Base-by-base conservation (phyloP, 164 flowering plant species). In the Stephania yunnanensis region DNA sequence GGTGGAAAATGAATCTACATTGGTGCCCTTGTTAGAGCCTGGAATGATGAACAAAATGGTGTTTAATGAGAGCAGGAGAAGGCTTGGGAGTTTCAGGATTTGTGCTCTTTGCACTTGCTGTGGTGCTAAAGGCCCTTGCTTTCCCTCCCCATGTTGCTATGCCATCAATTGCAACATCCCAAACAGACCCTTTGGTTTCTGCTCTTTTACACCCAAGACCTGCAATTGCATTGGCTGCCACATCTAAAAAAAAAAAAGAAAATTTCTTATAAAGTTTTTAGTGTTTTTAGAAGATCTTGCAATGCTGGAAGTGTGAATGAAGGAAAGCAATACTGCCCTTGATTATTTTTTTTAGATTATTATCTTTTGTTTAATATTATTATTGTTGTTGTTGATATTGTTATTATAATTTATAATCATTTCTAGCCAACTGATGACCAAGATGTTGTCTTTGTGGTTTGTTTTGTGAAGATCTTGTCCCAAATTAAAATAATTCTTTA, bases 221-320 rank as follows among this genome's bases (percentile, higher is more conserved):
- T 94, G 98, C 81, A 92, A 94, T 86, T 94, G 98, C 87, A 87
- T 92, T 84, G 90, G 93, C 74, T 94, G 96, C 88, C 91, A 90
- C 83, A 80, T 90, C 82, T 93, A 75, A 80, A 36, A 36, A 36
- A 31, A 31, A 36, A 36, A 36, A 36, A 36, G 4, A 36, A 36
- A 36, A 36, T 0, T 36, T 36, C 42, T 36, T 36, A 36, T 36
- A 36, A 36, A 36, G 42, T 36, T 36, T 36, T 36, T 36, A 36
- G 42, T 36, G 42, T 36, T n/a, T 2, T 48, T 67, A 22, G 76
- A 10, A 58, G 6, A 25, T 46, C 55, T 75, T 58, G 73, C 78
- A 79, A 71, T 86, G 78, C 70, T 80, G 81, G 78, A 75, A 78
- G 82, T 80, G 83, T 79, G 79, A 83, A 78, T 74, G 79, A 45